A percentile compares a stretch with the other conserved stretches of the same genome.
Evolutionary conservation across 179 eudicot genomes (phyloP).

Genomic region (Vitellaria paradoxa): DNA sequence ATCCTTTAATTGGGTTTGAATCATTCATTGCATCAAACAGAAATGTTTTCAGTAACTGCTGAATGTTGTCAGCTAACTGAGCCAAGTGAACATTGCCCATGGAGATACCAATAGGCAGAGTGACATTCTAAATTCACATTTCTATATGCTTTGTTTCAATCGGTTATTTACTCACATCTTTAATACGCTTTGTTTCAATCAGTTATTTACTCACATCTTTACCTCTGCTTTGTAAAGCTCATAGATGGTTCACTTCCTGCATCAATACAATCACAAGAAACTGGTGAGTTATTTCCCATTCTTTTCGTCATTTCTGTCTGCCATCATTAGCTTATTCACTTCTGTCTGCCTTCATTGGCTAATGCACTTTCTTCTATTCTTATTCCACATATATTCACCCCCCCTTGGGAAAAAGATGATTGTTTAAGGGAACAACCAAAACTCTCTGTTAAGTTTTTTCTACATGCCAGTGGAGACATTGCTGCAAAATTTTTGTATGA

Average conservation of each 20-base stretch:
- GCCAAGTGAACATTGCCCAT: not conserved
- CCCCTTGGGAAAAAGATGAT: slow-evolving; percentile 32
- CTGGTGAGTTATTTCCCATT: slow-evolving; percentile 37
- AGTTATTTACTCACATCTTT: not conserved
- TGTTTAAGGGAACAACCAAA: slow-evolving; percentile 43
- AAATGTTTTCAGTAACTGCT: not conserved
- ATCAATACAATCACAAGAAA: slow-evolving; percentile 29
- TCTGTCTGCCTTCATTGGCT: not conserved
- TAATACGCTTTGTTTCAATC: too few species aligned
- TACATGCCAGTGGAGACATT: slow-evolving; percentile 83
- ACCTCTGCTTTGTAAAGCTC: slow-evolving; percentile 28
- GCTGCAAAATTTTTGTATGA: slow-evolving; percentile 83
- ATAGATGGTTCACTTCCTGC: slow-evolving; percentile 38
- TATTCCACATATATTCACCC: not conserved
- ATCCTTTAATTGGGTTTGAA: not conserved
- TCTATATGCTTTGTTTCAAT: not conserved
- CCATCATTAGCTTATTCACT: not conserved
- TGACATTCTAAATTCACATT: not conserved
- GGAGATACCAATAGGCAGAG: not conserved
- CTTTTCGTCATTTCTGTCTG: not conserved
- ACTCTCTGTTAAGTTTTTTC: slow-evolving; percentile 61
- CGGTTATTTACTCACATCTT: slow-evolving; percentile 2
- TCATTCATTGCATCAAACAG: not conserved
- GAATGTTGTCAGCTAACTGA: not conserved
- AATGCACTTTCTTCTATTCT: slow-evolving; percentile 3